phyloP scores from a whole-genome alignment of 805 yeast species.

The Clavispora carvajalis region DNA sequence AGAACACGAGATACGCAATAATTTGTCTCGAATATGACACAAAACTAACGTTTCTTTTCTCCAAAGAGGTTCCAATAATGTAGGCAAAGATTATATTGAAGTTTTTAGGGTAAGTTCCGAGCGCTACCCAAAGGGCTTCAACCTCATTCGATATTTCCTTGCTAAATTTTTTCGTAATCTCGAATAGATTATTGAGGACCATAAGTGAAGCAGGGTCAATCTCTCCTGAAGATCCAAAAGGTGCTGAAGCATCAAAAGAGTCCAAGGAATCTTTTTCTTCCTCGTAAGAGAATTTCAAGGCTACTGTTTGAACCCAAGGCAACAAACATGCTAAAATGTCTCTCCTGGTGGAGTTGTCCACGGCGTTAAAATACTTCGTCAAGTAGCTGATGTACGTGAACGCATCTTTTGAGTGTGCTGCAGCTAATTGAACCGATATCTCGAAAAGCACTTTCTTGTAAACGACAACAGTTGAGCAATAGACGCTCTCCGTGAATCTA shows the following conservation, averaged over 20 bases:
- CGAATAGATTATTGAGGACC: conserved; percentile 78
- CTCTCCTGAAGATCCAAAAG: conserved; percentile 3
- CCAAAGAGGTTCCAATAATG: conserved; percentile 61
- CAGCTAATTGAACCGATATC: conserved; percentile 68
- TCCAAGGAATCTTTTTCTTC: conserved; percentile 4
- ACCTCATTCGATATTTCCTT: conserved; percentile 77
- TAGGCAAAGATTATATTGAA: conserved; percentile 69
- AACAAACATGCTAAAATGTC: conserved; percentile 75
- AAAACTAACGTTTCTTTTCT: conserved; percentile 64
- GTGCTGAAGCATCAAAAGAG: not conserved
- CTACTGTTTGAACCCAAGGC: conserved; percentile 91
- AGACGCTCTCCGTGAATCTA: conserved; percentile 62
- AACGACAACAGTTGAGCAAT: conserved; percentile 73
- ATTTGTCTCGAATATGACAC: conserved; percentile 79
- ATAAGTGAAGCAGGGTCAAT: conserved; percentile 41
- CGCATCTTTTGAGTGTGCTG: conserved; percentile 52
- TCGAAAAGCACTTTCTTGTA: conserved; percentile 83
- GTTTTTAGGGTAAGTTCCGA: conserved; percentile 72
- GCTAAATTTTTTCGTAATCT: conserved; percentile 74
- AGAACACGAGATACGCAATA: conserved; percentile 64
- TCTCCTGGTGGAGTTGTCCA: conserved; percentile 57
- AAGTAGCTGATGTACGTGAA: conserved; percentile 64
- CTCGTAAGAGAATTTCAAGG: conserved; percentile 36
- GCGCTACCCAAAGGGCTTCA: conserved; percentile 91
- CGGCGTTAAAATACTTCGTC: conserved; percentile 57